Conservation (phyloP, 2,329 filamentous ascomycete species). For the Boeremia lycopersici region DNA sequence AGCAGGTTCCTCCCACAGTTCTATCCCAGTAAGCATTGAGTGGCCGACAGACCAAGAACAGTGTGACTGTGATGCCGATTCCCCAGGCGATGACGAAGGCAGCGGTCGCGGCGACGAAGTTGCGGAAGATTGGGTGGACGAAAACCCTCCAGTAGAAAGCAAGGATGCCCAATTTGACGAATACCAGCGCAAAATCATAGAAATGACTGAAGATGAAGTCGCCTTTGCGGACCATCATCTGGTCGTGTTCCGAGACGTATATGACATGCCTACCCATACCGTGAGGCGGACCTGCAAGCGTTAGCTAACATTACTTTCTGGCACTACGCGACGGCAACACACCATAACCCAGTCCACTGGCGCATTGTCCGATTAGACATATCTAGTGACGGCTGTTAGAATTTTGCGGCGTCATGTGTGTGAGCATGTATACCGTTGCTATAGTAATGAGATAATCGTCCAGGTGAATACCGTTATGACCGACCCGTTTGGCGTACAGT, state of each 20-base stretch:
- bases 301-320: slow-evolving; percentile 13
- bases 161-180: slow-evolving; percentile 42
- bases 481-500: slow-evolving; percentile 38
- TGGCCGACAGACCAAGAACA: slow-evolving; percentile 38
- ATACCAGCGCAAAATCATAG: slow-evolving; percentile 41
- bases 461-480: slow-evolving; percentile 40
- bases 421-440: slow-evolving; percentile 32
- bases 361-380: slow-evolving; percentile 40
- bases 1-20: slow-evolving; percentile 34
- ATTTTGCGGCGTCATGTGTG: not conserved
- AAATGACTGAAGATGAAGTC: slow-evolving; percentile 46
- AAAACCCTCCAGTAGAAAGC: slow-evolving; percentile 45
- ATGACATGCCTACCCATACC: slow-evolving; percentile 44
- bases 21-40: slow-evolving; percentile 39
- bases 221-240: slow-evolving; percentile 42
- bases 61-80: slow-evolving; percentile 39
- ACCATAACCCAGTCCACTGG: slow-evolving; percentile 37
- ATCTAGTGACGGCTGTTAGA: slow-evolving; percentile 21
- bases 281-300: slow-evolving; percentile 34
- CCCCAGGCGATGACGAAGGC: slow-evolving; percentile 39
- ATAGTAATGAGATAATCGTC: slow-evolving; percentile 42
- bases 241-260: slow-evolving; percentile 31
- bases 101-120: slow-evolving; percentile 35
- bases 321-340: slow-evolving; percentile 1
- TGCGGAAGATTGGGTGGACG: slow-evolving; percentile 36